These are phyloP conservation scores for Ganoderma lucidum DNA, from an alignment of 1,284 basidiomycete species.

Conservation along the genomic window DNA sequence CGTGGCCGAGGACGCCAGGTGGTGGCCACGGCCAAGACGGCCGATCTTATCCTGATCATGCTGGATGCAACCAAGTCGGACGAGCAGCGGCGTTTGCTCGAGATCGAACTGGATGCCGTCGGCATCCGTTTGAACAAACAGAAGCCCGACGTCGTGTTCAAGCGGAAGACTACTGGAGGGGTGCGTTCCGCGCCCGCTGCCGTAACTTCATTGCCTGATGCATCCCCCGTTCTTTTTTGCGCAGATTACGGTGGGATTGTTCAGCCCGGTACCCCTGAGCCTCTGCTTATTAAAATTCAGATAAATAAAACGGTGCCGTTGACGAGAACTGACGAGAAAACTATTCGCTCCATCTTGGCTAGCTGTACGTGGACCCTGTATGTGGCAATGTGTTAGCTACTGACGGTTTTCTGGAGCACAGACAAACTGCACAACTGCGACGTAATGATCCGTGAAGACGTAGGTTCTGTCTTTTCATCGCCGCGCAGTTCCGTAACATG, in stretches of 20 bases:
- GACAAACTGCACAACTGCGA: slow-evolving; percentile 94
- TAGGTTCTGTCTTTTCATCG: slow-evolving; percentile 48
- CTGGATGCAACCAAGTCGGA: slow-evolving; percentile 96
- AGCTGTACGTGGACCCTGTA: slow-evolving; percentile 62
- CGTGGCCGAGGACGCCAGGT: slow-evolving; percentile 96
- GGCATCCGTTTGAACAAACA: slow-evolving; percentile 93
- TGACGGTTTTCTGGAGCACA: slow-evolving; percentile 38
- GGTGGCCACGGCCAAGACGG: slow-evolving; percentile 94
- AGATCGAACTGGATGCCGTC: slow-evolving; percentile 95
- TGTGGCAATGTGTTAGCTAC: slow-evolving; percentile 6
- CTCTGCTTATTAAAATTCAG: slow-evolving; percentile 47
- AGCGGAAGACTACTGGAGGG: slow-evolving; percentile 90
- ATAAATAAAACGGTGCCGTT: slow-evolving; percentile 92
- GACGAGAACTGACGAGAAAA: slow-evolving; percentile 95
- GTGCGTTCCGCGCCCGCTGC: slow-evolving; percentile 55
- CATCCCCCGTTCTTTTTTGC: background rate
- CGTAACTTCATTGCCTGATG: slow-evolving; percentile 18
- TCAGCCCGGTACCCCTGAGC: slow-evolving; percentile 14
- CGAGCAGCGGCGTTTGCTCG: slow-evolving; percentile 88
- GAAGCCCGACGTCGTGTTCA: slow-evolving; percentile 89
- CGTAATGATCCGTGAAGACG: slow-evolving; percentile 96
- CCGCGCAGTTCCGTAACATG: slow-evolving; percentile 20
- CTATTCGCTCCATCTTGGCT: slow-evolving; percentile 90
- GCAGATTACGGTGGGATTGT: slow-evolving; percentile 59
- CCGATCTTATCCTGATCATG: slow-evolving; percentile 95